Base-by-base conservation (phyloP, 2,329 filamentous ascomycete genomes). In the Curvularia sp. region DNA sequence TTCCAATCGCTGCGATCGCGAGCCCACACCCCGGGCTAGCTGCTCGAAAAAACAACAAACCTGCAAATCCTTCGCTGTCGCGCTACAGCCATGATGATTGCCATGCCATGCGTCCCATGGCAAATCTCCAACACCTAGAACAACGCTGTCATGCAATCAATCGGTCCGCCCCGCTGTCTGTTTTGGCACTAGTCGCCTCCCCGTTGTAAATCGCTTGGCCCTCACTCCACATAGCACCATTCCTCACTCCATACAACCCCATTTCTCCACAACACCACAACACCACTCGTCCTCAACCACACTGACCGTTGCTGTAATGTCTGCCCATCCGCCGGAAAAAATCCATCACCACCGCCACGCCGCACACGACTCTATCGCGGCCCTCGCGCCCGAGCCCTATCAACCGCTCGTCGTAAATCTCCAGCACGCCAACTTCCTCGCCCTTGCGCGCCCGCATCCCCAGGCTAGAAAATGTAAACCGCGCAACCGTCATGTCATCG, bases 321-420 rank as follows among this genome's bases (percentile, higher is more conserved):
- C 62, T 60, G 26, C 67, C 73, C 65, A 75, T 74, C 59, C 65
- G 71, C 50, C 69, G 70, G 49, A 71, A 64, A 42, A 74, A 68
- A 10, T 57, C 60, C 15, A 75, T 28, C 4, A 65, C 64, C n/a
- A 75, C 64, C 58, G 73, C 60, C 26, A 73, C 41, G 28, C 69
- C 63, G 53, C 70, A 71, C 5, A 73, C 62, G 22, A 75, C 63
- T 51, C 64, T 68, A 42, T 72, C 72, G 26, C 69, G 49, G 2
- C 70, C 72, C n/a, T 65, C 62, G 6, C 35, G 35, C 5, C 35
- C 35, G 3, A 38, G 35, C 15, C 35, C 35, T 8, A 15, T 15
- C 35, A 38, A 7, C 35, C 35, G 15, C 53, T 74, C 68, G 9
- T 63, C 62, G 51, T 68, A 75, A 3, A 75, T 52, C 4, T 53